These are phyloP conservation scores for Fusarium globosum DNA, from an alignment of 2,329 filamentous ascomycete species.

Conservation along the genomic window DNA sequence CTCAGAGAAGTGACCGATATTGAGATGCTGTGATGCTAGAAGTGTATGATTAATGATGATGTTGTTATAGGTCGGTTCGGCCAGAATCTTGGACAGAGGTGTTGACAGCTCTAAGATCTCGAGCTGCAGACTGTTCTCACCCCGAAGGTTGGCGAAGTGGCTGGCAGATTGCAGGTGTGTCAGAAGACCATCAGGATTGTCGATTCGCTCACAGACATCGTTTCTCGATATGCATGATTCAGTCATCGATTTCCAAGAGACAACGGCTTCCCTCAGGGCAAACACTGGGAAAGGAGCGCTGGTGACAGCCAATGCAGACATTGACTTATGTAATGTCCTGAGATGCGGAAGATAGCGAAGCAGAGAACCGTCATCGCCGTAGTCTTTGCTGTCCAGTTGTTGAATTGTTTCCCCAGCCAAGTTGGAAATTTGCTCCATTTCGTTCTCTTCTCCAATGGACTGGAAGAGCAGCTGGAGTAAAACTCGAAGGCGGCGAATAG, in stretches of 20 bases:
- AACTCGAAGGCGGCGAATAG: constrained; percentile 64
- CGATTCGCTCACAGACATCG: constrained; percentile 58
- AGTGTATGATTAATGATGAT: constrained; percentile 59
- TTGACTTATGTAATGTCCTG: constrained; percentile 57
- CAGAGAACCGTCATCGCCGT: constrained; percentile 60
- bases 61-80: constrained; percentile 50
- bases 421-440: constrained; percentile 52
- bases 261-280: constrained; percentile 52
- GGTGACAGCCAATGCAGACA: constrained; percentile 56
- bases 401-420: constrained; percentile 54
- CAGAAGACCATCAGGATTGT: constrained; percentile 62
- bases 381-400: constrained; percentile 50
- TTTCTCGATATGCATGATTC: constrained; percentile 52
- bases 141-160: constrained; percentile 64
- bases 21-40: constrained; percentile 65
- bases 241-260: constrained; percentile 58
- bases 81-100: constrained; percentile 53
- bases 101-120: constrained; percentile 60
- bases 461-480: constrained; percentile 61
- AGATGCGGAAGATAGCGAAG: constrained; percentile 61
- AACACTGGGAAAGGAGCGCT: constrained; percentile 47
- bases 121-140: constrained; percentile 59
- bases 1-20: constrained; percentile 62
- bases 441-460: constrained; percentile 58
- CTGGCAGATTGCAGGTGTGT: constrained; percentile 62